Evolutionary conservation across 1,284 basidiomycete genomes (phyloP).

Genomic region (Puccinia polysora): DNA sequence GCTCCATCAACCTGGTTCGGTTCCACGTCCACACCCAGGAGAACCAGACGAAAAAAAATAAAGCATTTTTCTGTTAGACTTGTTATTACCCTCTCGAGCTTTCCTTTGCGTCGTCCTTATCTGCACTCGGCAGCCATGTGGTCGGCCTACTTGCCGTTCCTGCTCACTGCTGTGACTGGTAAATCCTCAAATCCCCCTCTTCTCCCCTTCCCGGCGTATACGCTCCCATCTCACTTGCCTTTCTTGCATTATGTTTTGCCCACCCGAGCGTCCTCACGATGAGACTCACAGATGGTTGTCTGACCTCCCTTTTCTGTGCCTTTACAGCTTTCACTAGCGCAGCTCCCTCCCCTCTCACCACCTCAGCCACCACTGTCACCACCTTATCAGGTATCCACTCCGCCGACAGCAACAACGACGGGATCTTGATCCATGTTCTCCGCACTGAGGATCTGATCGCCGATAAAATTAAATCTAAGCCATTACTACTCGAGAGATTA

Average conservation of each 20-base stretch:
- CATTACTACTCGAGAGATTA: conserved; percentile 16
- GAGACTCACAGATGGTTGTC: too few species aligned
- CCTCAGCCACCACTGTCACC: conserved; percentile 1
- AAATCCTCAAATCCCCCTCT: not conserved
- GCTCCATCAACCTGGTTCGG: too few species aligned
- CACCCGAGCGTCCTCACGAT: too few species aligned
- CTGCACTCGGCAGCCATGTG: conserved; percentile 1
- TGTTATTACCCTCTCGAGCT: too few species aligned
- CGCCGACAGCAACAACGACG: not conserved
- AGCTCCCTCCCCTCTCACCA: conserved; percentile 10
- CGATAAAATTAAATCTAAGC: conserved; percentile 23
- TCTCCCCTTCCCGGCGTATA: not conserved
- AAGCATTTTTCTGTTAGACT: too few species aligned
- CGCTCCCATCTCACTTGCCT: not conserved
- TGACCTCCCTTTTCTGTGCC: not conserved
- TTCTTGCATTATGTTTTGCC: too few species aligned
- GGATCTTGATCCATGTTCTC: conserved; percentile 25
- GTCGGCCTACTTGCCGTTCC: conserved; percentile 8
- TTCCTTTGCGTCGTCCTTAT: too few species aligned
- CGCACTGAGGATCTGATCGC: conserved; percentile 39
- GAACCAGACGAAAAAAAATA: too few species aligned
- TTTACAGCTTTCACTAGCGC: conserved; percentile 2
- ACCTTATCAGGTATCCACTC: conserved; percentile 9
- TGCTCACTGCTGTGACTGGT: not conserved
- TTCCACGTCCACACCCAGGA: too few species aligned